Evolutionary conservation across 805 yeast species (phyloP).

Genomic region (Ogataea saltuana): DNA sequence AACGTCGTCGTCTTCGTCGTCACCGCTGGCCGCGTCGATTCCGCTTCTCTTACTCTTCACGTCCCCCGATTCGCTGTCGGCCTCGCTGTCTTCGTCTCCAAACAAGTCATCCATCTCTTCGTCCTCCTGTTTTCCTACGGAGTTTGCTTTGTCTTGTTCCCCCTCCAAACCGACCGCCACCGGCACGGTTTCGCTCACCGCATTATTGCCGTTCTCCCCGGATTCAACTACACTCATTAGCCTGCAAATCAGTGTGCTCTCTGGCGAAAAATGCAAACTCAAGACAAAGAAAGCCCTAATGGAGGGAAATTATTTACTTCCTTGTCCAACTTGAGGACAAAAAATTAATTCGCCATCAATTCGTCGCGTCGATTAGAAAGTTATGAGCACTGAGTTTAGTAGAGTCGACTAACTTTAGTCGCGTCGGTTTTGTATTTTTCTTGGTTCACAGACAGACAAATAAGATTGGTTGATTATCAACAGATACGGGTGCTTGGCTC

Average conservation of each 20-base stretch:
- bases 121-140: constrained; percentile 37
- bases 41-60: constrained; percentile 27
- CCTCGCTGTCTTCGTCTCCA: constrained; percentile 28
- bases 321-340: not conserved
- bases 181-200: not conserved
- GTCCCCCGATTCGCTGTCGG: constrained; percentile 24
- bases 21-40: constrained; percentile 12
- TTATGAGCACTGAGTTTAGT: no score
- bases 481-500: no score
- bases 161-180: constrained; percentile 12
- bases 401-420: no score
- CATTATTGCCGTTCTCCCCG: not conserved
- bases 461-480: not conserved
- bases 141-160: constrained; percentile 37
- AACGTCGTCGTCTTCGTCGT: constrained; percentile 35
- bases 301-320: not conserved
- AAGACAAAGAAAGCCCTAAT: not conserved
- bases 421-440: no score
- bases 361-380: constrained; percentile 1
- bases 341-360: not conserved
- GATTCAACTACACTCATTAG: not conserved
- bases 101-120: constrained; percentile 40
- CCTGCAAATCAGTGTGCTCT: not conserved
- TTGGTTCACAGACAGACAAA: no score
- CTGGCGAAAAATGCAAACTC: not conserved